These are phyloP conservation scores for Zygoascus tannicola DNA, from an alignment of 805 yeast species.

Conservation along the genomic window DNA sequence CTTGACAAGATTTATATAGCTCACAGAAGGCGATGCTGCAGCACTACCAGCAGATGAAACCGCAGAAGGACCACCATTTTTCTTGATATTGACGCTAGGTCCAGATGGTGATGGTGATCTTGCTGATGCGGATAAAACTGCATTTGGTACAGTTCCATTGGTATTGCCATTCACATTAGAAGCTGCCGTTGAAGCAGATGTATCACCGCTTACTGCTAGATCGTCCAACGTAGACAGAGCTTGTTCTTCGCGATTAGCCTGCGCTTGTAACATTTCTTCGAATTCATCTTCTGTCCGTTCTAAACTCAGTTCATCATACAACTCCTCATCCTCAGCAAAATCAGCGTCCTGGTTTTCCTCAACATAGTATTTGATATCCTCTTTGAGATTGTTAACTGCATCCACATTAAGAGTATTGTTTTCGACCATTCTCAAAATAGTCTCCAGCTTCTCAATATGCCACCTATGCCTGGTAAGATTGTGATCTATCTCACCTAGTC, in stretches of 20 bases:
- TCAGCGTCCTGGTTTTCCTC: constrained; percentile 91
- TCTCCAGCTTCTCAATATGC: constrained; percentile 73
- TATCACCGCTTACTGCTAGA: constrained; percentile 22
- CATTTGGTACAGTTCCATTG: constrained; percentile 47
- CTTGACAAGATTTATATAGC: constrained; percentile 15
- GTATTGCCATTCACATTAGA: constrained; percentile 26
- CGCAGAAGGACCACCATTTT: constrained; percentile 10
- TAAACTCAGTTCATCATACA: constrained; percentile 78
- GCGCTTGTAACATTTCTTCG: constrained; percentile 23
- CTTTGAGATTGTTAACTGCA: constrained; percentile 64
- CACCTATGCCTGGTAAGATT: constrained; percentile 63
- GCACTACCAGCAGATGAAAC: constrained; percentile 12
- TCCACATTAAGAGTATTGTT: constrained; percentile 75
- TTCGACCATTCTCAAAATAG: constrained; percentile 63
- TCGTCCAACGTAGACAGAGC: constrained; percentile 22
- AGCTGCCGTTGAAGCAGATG: constrained; percentile 14
- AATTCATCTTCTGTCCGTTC: constrained; percentile 41
- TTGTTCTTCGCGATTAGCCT: constrained; percentile 19
- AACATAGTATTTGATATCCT: constrained; percentile 86
- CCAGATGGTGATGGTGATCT: constrained; percentile 2
- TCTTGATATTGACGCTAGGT: constrained; percentile 1
- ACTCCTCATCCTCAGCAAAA: constrained; percentile 86
- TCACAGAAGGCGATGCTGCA: constrained; percentile 16
- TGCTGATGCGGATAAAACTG: constrained; percentile 30
- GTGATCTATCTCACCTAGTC: constrained; percentile 54